Evolutionary conservation across 495 filamentous ascomycete genomes (phyloP).

Genomic region (Glarea lozoyensis): DNA sequence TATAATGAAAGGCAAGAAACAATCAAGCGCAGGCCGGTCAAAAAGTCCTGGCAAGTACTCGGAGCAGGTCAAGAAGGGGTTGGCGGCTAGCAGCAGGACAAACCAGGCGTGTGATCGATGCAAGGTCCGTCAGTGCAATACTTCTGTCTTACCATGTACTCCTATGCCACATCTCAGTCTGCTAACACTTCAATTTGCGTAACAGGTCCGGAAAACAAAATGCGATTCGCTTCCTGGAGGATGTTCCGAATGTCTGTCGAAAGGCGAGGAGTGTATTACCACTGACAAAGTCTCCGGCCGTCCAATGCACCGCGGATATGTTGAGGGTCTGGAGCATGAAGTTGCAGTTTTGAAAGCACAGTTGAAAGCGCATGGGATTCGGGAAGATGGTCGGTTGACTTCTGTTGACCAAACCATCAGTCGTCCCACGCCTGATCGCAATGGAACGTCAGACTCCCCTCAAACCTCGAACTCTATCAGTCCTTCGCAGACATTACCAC

Average conservation of each 20-base stretch:
- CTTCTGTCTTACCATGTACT: constrained; percentile 3
- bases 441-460: constrained; percentile 12
- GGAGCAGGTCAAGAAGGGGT: constrained; percentile 53
- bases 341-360: constrained; percentile 43
- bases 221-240: constrained; percentile 68
- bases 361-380: constrained; percentile 18
- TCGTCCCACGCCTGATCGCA: neutral
- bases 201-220: constrained; percentile 71
- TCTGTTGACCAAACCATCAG: constrained; percentile 5
- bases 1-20: too few relatives aligned
- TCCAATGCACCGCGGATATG: constrained; percentile 66
- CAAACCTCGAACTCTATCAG: constrained; percentile 17
- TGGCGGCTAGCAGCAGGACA: constrained; percentile 57
- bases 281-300: constrained; percentile 84
- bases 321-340: constrained; percentile 52
- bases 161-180: neutral
- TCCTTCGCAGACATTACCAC: constrained; percentile 31
- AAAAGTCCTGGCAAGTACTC: constrained; percentile 57
- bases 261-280: constrained; percentile 63
- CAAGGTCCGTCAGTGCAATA: constrained; percentile 48
- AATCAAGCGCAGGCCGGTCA: constrained; percentile 35
- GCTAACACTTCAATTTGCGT: neutral
- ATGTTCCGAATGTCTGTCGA: constrained; percentile 66
- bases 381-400: constrained; percentile 7
- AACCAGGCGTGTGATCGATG: constrained; percentile 89